These are phyloP conservation scores for Hibiscus syriacus DNA, from an alignment of 345 rosid species.

Conservation along the genomic window DNA sequence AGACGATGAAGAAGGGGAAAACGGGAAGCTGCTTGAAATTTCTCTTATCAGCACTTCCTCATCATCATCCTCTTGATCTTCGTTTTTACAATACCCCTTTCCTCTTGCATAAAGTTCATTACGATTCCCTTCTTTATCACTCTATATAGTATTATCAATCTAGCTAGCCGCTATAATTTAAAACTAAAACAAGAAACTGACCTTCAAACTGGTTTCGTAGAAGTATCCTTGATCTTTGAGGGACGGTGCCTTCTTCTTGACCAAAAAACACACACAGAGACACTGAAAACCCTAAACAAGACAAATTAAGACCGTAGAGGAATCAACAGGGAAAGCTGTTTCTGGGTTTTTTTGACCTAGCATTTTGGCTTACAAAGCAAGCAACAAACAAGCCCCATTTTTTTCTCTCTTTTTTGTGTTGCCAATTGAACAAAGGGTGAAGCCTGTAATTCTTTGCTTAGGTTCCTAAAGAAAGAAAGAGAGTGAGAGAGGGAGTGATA, in stretches of 20 bases:
- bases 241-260: conserved; percentile 42
- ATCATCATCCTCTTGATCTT: conserved; percentile 29
- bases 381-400: conserved; percentile 16
- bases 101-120: conserved; percentile 35
- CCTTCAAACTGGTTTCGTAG: conserved; percentile 16
- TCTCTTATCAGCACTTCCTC: conserved; percentile 7
- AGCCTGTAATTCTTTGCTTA: background rate
- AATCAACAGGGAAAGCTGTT: conserved; percentile 13
- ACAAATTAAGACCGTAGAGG: conserved; percentile 11
- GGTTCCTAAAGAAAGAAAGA: conserved; percentile 26
- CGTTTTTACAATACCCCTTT: conserved; percentile 20
- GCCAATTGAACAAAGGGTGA: conserved; percentile 8
- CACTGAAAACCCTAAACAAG: conserved; percentile 37
- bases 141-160: conserved; percentile 7
- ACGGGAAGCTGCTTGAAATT: conserved; percentile 16
- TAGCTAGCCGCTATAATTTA: no score
- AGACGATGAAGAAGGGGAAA: conserved; percentile 22
- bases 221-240: no score
- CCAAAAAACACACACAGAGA: background rate
- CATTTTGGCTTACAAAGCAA: background rate
- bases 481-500: conserved; percentile 10
- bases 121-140: conserved; percentile 9
- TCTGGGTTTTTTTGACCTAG: conserved; percentile 28
- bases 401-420: no score
- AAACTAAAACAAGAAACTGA: conserved; percentile 14